Conservation (phyloP, 257 asterid genomes). For the Capsicum pubescens region DNA sequence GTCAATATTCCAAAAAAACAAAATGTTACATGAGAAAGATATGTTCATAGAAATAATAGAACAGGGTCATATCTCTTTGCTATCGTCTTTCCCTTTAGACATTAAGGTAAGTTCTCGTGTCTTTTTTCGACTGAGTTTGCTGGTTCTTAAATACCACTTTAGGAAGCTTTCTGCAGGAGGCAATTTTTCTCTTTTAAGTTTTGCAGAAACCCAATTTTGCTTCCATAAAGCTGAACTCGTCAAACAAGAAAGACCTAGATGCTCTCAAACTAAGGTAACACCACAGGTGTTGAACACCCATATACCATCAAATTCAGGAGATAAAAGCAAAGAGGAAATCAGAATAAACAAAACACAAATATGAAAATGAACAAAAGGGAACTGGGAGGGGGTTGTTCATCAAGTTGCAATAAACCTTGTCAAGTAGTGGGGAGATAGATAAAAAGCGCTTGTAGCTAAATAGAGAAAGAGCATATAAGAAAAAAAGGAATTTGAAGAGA, state of each 20-base stretch:
- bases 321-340: background rate
- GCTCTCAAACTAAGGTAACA: background rate
- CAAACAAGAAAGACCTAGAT: background rate
- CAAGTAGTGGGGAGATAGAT: background rate
- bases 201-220: background rate
- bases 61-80: background rate
- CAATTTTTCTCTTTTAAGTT: background rate
- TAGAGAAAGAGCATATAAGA: background rate
- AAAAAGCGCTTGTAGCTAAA: background rate
- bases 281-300: background rate
- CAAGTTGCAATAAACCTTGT: constrained; percentile 14
- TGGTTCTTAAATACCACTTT: background rate
- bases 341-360: background rate
- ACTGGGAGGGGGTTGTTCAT: background rate
- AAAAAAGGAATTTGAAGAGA: background rate
- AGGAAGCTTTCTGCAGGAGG: background rate
- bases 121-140: background rate
- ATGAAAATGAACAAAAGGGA: background rate
- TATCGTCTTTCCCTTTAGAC: background rate
- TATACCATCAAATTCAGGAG: background rate
- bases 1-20: constrained; percentile 17
- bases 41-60: background rate
- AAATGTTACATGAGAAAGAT: background rate
- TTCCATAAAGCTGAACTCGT: background rate
- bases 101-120: background rate